A percentile compares a stretch with the other conserved stretches of the same genome.
These are phyloP conservation scores for Salvia splendens DNA, from an alignment of 257 asterid species.

Conservation along the genomic window DNA sequence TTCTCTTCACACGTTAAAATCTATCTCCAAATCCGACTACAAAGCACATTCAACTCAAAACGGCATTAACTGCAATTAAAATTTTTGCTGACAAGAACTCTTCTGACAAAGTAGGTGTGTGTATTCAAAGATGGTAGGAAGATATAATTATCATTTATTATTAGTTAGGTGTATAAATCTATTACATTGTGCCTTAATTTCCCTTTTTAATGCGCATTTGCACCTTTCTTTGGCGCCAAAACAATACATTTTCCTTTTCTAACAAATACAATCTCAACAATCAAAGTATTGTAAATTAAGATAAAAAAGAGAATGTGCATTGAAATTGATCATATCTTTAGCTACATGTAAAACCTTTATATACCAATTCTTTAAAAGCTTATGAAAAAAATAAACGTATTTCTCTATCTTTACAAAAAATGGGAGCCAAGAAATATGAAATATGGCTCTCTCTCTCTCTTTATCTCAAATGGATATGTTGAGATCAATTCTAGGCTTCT, in stretches of 20 bases:
- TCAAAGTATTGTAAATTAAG: too few relatives aligned
- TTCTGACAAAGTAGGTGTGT: conserved; percentile 42
- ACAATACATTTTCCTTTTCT: not conserved
- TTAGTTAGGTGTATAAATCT: conserved; percentile 47
- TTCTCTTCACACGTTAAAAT: conserved; percentile 25
- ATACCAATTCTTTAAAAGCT: conserved; percentile 37
- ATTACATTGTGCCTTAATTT: conserved; percentile 31
- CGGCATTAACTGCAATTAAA: conserved; percentile 33
- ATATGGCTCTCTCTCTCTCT: not conserved
- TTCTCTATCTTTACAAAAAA: conserved; percentile 53
- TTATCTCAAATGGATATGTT: conserved; percentile 56
- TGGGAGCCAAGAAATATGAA: conserved; percentile 27
- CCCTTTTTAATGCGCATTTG: conserved; percentile 31
- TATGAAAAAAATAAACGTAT: conserved; percentile 18
- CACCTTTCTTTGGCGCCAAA: not conserved
- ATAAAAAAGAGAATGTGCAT: not conserved
- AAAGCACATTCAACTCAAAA: conserved; percentile 37
- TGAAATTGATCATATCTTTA: conserved; percentile 8
- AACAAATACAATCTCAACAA: too few relatives aligned
- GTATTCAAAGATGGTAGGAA: conserved; percentile 46
- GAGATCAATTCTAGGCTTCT: conserved; percentile 76
- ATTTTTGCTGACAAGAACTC: conserved; percentile 35
- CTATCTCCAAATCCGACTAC: conserved; percentile 32
- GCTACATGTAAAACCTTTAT: conserved; percentile 25
- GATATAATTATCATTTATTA: conserved; percentile 49